Base-by-base conservation (phyloP, 208 protist species). In the Acanthamoeba castellanii region DNA sequence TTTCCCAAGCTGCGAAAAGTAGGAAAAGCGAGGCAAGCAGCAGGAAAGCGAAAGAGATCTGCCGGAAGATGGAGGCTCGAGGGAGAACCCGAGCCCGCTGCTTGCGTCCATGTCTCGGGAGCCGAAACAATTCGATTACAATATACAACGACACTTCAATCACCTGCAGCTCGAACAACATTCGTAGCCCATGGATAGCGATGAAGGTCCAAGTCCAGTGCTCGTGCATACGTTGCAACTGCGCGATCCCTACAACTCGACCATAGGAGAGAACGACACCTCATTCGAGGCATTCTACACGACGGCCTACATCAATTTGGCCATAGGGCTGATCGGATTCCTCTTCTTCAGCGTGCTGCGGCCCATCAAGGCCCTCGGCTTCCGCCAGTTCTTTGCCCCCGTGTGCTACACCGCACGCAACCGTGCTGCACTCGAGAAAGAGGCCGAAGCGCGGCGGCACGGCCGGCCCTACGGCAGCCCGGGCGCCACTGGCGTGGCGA, bases 391-490 rank as follows among this genome's bases (percentile, higher is more conserved):
- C 45, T 89, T 89, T 14, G 82, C 82, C n/a, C 82, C 82, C 4
- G 55, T 89, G 32, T 89, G 82, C 82, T 89, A 68, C 82, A 89
- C 47, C 14, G 47, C 82, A 27, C n/a, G 55, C 82, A 89, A 66
- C 82, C 82, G 30, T 16, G 70, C 70, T 0, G 34, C 70, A 25
- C 42, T 89, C 6, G 52, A 89, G 50, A 30, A 61, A 6, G 50
- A 89, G 82, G n/a, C 30, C 47, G n/a, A 68, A 30, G 45, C 55
- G 25, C 50, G 55, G 11, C 81, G 81, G 14, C 81, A 89, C 55
- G 81, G 81, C 20, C 70, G 70, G 3, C 70, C 70, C 32, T 45
- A 78, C n/a, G 70, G 70, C 70, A 78, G 70, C 30, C 70, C 70
- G 30, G 70, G 70, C 30, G 13, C 70, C 32, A 45, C 70, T 8